Conservation (phyloP, 2,329 filamentous ascomycete genomes). For the Arthroderma uncinatum region DNA sequence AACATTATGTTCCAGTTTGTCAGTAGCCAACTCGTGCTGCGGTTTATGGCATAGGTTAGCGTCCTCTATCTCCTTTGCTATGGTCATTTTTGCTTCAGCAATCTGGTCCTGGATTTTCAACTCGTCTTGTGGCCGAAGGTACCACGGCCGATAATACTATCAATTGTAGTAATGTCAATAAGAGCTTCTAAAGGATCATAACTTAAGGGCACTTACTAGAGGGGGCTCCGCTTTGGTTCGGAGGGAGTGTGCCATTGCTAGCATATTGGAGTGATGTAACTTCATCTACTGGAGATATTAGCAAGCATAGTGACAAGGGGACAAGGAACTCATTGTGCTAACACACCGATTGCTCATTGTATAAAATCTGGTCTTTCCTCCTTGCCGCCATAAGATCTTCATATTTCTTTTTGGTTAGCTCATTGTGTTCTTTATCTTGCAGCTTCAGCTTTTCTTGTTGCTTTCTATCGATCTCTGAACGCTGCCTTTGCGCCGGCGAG, state of each 20-base stretch:
- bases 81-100: slow-evolving; percentile 49
- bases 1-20: slow-evolving; percentile 12
- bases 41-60: slow-evolving; percentile 42
- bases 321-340: background rate
- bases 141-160: slow-evolving; percentile 80
- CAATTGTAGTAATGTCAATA: background rate
- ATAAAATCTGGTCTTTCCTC: slow-evolving; percentile 58
- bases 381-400: slow-evolving; percentile 52
- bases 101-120: slow-evolving; percentile 60
- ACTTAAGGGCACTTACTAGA: slow-evolving; percentile 48
- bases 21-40: slow-evolving; percentile 24
- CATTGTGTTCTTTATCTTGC: slow-evolving; percentile 61
- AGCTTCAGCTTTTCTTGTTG: slow-evolving; percentile 65
- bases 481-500: slow-evolving; percentile 53
- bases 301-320: slow-evolving; percentile 16
- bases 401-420: slow-evolving; percentile 53
- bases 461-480: slow-evolving; percentile 69
- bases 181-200: background rate
- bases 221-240: slow-evolving; percentile 59
- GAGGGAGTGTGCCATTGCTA: slow-evolving; percentile 61
- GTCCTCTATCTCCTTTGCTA: slow-evolving; percentile 54
- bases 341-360: slow-evolving; percentile 67
- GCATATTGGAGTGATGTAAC: slow-evolving; percentile 59
- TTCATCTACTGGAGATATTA: slow-evolving; percentile 50
- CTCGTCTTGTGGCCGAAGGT: slow-evolving; percentile 58